phyloP scores from a whole-genome alignment of 2,329 filamentous ascomycete genomes.

The Neonectria sp. region DNA sequence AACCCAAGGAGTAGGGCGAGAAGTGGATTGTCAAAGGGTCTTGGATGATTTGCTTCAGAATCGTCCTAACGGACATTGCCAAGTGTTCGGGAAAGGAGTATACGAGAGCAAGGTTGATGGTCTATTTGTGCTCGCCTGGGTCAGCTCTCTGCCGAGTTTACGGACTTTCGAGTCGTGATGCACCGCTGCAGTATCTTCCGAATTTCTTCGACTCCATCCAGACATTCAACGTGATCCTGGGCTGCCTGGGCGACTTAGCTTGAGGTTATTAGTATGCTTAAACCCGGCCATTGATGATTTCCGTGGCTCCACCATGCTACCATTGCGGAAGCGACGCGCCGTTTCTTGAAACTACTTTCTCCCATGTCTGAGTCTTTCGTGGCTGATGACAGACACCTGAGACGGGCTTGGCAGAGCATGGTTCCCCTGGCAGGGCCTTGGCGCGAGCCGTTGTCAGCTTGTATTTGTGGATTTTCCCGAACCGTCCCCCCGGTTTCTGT shows the following conservation, averaged over 20 bases:
- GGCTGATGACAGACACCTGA: not conserved
- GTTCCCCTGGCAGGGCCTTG: not conserved
- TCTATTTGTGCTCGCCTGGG: not conserved
- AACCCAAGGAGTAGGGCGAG: not conserved
- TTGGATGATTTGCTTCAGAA: not conserved
- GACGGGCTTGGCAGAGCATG: conserved; percentile 1
- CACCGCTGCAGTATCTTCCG: not conserved
- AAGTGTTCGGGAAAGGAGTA: not conserved
- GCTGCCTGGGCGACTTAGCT: not conserved
- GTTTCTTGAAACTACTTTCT: not conserved
- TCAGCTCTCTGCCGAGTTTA: not conserved
- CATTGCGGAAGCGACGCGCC: not conserved
- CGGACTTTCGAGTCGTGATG: not conserved
- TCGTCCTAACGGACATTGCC: not conserved
- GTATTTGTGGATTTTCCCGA: conserved; percentile 7
- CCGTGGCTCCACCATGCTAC: not conserved
- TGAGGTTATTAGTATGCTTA: conserved; percentile 6
- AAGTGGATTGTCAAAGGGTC: not conserved
- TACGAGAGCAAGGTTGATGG: too few relatives aligned
- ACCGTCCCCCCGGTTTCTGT: not conserved
- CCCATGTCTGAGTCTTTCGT: not conserved
- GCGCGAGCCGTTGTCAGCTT: not conserved
- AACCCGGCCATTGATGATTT: not conserved
- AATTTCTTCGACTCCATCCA: not conserved
- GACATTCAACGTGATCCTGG: not conserved